phyloP scores from a whole-genome alignment of 2,329 filamentous ascomycete genomes.

The Westerdykella ornata region DNA sequence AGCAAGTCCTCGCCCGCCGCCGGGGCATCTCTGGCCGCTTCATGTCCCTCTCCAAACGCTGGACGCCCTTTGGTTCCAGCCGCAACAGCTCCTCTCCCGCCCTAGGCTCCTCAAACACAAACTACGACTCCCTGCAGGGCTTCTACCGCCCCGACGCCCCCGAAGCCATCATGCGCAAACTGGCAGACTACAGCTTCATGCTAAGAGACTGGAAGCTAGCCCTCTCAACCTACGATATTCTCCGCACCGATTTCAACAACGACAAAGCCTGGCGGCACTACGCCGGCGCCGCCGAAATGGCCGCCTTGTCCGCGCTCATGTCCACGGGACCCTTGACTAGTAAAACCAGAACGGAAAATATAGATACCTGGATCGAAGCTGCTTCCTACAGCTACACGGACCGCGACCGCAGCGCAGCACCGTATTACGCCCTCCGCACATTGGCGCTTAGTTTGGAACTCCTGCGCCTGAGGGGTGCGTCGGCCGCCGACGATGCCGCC shows the following conservation, averaged over 20 bases:
- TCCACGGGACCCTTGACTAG: conserved; percentile 64
- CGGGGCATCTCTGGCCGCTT: conserved; percentile 88
- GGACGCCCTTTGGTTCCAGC: conserved; percentile 70
- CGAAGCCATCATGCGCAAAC: conserved; percentile 85
- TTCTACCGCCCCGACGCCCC: conserved; percentile 79
- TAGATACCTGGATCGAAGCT: conserved; percentile 83
- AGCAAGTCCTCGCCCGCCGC: conserved; percentile 86
- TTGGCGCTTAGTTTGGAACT: conserved; percentile 74
- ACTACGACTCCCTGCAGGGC: conserved; percentile 70
- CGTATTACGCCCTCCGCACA: conserved; percentile 74
- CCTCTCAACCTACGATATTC: conserved; percentile 82
- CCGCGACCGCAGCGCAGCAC: conserved; percentile 59
- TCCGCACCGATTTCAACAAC: conserved; percentile 82
- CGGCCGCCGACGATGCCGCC: conserved; percentile 77
- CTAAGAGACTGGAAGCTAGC: conserved; percentile 92
- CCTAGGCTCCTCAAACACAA: conserved; percentile 50
- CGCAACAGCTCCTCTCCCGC: conserved; percentile 52
- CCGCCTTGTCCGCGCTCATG: conserved; percentile 74
- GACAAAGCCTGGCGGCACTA: conserved; percentile 97
- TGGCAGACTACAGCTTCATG: conserved; percentile 96
- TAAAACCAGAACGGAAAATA: conserved; percentile 70
- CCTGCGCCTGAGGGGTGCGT: conserved; percentile 69
- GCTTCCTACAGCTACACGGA: conserved; percentile 90
- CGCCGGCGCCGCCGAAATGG: conserved; percentile 92
- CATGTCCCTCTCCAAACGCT: conserved; percentile 86